Conservation (phyloP, 768 basidiomycete species). For the Xerocomus brunneocitrinus region DNA sequence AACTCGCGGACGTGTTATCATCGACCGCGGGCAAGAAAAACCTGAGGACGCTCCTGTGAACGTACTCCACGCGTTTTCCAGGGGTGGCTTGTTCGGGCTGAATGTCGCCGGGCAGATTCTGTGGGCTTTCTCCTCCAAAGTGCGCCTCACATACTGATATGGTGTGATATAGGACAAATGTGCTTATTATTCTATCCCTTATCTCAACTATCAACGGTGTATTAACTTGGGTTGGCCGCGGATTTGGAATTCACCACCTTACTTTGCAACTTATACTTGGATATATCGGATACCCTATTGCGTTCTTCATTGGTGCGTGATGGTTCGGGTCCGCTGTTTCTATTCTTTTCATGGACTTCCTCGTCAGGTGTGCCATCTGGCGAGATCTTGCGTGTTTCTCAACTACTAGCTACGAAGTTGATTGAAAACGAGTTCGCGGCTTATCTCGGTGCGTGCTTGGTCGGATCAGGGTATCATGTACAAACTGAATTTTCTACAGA, state of each 20-base stretch:
- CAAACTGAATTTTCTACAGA: slow-evolving; percentile 22
- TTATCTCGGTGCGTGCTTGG: slow-evolving; percentile 41
- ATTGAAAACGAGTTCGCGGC: slow-evolving; percentile 86
- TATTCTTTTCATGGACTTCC: slow-evolving; percentile 2
- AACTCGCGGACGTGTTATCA: slow-evolving; percentile 73
- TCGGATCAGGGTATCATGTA: neutral
- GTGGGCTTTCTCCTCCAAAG: slow-evolving; percentile 36
- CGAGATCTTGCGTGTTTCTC: slow-evolving; percentile 80
- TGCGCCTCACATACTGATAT: slow-evolving; percentile 6
- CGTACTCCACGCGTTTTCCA: slow-evolving; percentile 83
- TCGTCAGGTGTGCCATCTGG: slow-evolving; percentile 58
- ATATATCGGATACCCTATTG: slow-evolving; percentile 85
- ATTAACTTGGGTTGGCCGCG: slow-evolving; percentile 84
- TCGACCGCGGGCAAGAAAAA: slow-evolving; percentile 69
- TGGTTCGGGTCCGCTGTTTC: neutral
- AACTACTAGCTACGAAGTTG: slow-evolving; percentile 81
- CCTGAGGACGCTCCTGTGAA: slow-evolving; percentile 60
- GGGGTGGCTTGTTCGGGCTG: slow-evolving; percentile 81
- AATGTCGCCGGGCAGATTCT: slow-evolving; percentile 85
- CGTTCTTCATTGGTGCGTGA: slow-evolving; percentile 59
- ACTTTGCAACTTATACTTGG: slow-evolving; percentile 82
- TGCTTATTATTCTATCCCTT: slow-evolving; percentile 79
- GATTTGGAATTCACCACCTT: slow-evolving; percentile 76
- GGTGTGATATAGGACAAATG: slow-evolving; percentile 54
- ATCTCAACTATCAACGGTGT: slow-evolving; percentile 80